Evolutionary conservation across 495 filamentous ascomycete species (phyloP), one percentile per base, ranked within the genome.

Genomic region (Penicillium lividum): DNA sequence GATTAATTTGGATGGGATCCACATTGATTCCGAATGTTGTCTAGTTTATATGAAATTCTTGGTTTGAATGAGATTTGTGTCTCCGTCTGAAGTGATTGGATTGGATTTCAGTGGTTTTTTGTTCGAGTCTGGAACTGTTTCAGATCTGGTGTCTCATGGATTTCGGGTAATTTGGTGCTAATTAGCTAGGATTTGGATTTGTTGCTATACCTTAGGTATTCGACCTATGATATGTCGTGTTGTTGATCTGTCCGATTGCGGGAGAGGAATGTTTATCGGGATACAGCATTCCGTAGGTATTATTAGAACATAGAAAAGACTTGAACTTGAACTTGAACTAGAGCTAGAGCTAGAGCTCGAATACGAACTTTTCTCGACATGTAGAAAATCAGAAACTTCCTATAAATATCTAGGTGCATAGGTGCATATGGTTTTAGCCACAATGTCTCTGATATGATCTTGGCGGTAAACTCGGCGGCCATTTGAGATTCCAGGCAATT

Each of bases 281-380:
- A 7, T 10, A 22, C 46, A 13, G 46, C 46, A 49, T 49, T 49
- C 46, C 46, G 46, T 29, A 49, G 46, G 31, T 49, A 49, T 49
- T n/a, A 49, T 49, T 49, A 49, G 46, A 49, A 30, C 25, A 16
- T 16, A 13, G 3, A 15, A 16, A 3, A 5, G 10, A 11, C 33
- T 1, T 9, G 5, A 33, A 7, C 6, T 33, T 33, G 30, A 33
- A 36, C 9, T 36, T 22, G 22, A 22, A 22, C 22, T 22, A 22
- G 22, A 22, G 22, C 9, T 36, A 1, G 22, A 22, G 2, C 22
- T 22, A 22, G 22, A 22, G 22, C 22, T 22, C 22, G 22, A 2
- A 22, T 22, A 2, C 22, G 2, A 22, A 22, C 22, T 22, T 22
- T 22, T 22, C 22, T 22, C 22, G 22, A 22, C 22, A 22, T 22